Conservation (phyloP, 306 rosid species). For the Vigna nakashimae region DNA sequence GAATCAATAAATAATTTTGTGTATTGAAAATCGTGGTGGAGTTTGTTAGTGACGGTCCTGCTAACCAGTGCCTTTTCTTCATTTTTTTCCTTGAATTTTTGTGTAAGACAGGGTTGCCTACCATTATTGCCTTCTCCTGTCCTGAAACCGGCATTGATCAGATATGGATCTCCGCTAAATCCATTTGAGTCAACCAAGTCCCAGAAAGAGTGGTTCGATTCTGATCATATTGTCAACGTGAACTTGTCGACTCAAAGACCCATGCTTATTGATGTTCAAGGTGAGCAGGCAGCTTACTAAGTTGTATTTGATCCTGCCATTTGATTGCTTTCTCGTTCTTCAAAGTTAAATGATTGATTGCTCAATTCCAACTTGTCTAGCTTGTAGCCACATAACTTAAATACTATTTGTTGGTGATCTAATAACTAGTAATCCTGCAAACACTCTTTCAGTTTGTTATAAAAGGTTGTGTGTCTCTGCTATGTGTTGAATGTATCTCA, state of each 20-base stretch:
- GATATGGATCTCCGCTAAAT: conserved; percentile 54
- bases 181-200: conserved; percentile 56
- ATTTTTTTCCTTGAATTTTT: conserved; percentile 10
- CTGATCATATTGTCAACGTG: conserved; percentile 53
- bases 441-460: conserved; percentile 8
- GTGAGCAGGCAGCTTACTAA: conserved; percentile 55
- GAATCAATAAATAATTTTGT: too few relatives aligned
- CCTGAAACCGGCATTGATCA: conserved; percentile 53
- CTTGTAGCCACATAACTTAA: not conserved
- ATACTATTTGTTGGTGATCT: conserved; percentile 21
- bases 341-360: not conserved
- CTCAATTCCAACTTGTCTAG: not conserved
- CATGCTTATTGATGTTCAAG: conserved; percentile 55
- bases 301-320: conserved; percentile 37
- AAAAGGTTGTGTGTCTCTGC: conserved; percentile 18
- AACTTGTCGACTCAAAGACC: conserved; percentile 58
- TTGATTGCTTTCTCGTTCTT: conserved; percentile 25
- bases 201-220: conserved; percentile 47
- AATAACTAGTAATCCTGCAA: conserved; percentile 12
- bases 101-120: conserved; percentile 61
- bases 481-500: conserved; percentile 39
- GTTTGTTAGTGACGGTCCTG: too few relatives aligned
- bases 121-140: conserved; percentile 53
- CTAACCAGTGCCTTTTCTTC: not conserved
- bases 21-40: too few relatives aligned